A percentile compares a stretch with the other conserved stretches of the same genome.
phyloP scores from a whole-genome alignment of 2,329 filamentous ascomycete species.

The Calonectria hongkongensis region DNA sequence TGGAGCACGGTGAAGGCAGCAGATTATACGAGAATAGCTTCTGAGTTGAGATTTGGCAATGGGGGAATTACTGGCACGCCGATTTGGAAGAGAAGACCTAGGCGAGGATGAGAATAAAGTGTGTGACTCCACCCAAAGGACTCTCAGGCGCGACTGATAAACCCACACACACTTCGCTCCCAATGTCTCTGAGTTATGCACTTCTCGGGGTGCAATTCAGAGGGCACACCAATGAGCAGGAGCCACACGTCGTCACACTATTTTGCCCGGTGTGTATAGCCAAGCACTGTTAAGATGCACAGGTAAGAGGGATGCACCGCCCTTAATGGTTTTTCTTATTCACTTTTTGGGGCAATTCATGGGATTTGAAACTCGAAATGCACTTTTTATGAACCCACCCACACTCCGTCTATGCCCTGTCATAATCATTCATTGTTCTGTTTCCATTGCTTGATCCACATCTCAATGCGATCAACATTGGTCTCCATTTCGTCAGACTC shows the following conservation, averaged over 20 bases:
- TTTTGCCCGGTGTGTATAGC: not conserved
- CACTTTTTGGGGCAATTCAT: not conserved
- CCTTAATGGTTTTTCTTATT: not conserved
- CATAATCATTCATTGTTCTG: conserved; percentile 68
- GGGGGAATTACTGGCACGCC: not conserved
- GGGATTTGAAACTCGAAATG: not conserved
- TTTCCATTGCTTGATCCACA: conserved; percentile 90
- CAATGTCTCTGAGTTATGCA: conserved; percentile 32
- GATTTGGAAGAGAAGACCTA: not conserved
- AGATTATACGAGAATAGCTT: not conserved
- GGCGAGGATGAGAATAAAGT: conserved; percentile 3
- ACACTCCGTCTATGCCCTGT: not conserved
- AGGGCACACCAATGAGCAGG: not conserved
- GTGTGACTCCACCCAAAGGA: conserved; percentile 15
- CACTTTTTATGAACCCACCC: conserved; percentile 8
- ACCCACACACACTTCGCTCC: not conserved
- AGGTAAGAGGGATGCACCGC: too few species aligned
- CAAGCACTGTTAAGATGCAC: too few species aligned
- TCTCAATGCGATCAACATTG: conserved; percentile 89
- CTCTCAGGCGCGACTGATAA: not conserved
- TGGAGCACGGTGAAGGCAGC: not conserved
- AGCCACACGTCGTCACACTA: not conserved
- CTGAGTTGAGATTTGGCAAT: not conserved
- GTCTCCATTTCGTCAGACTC: conserved; percentile 88
- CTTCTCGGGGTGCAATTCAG: conserved; percentile 31